Base-by-base conservation (phyloP, 2,329 filamentous ascomycete species). In the Pseudomassariella vexata region DNA sequence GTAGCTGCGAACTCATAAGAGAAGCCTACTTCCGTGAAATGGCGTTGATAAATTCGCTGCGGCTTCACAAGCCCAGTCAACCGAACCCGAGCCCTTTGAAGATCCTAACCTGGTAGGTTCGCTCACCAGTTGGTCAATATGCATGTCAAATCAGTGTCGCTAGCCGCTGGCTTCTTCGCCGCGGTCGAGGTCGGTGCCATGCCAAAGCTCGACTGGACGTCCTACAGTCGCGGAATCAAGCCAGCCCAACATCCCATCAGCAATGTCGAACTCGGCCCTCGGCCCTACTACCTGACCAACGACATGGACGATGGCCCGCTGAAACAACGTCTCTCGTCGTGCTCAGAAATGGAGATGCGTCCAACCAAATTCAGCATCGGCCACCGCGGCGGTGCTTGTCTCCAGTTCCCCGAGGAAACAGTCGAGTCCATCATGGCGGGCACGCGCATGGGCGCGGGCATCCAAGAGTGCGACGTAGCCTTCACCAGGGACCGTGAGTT, bases 401-500 rank as follows among this genome's bases (percentile, higher is more conserved):
- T 83, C 19, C 68, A 76, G 48, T 73, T 82, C 35, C 79, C 79
- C 12, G 79, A 83, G 58, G 73, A 82, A 56, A 76, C 73, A 19
- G 52, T 62, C 27, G 65, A 81, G 53, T 73, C 73, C 5, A 66
- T 72, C 47, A 53, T 74, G 31, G 78, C 79, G 1, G 79, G 77
- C 24, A 68, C 72, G n/a, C 65, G 78, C 14, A 81, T 81, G 77
- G 79, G 79, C 19, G 73, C 77, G 5, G 79, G 78, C 24, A 65
- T 82, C 25, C 66, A 79, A 31, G 79, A 83, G 56, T 83, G 79
- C 54, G 79, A 83, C 50, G 77, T 81, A 11, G 66, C 73, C 21
- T 82, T 83, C 57, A 82, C 79, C 37, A 68, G 63, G 41, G 79
- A 83, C 53, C 66, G 66, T 19, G 57, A 76, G 49, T 70, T 83